Evolutionary conservation across 345 rosid species (phyloP).

Genomic region (Corchorus capsularis): DNA sequence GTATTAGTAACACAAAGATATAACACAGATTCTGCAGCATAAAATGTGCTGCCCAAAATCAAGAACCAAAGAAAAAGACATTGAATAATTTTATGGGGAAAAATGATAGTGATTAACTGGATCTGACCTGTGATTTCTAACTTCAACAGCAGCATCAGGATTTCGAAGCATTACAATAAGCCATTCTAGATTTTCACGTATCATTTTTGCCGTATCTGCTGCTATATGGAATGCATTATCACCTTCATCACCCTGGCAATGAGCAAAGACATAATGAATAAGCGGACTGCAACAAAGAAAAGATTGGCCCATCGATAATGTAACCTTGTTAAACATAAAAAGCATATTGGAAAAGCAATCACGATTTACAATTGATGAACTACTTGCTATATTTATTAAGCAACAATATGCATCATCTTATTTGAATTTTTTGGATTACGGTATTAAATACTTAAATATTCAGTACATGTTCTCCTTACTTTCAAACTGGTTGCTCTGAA

Average conservation of each 20-base stretch:
- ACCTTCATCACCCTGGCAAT: slow-evolving; percentile 90
- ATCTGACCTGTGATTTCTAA: slow-evolving; percentile 88
- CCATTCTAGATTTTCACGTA: slow-evolving; percentile 98
- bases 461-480: neutral
- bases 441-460: neutral
- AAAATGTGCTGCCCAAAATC: neutral
- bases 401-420: neutral
- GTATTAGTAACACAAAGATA: neutral
- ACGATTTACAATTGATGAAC: neutral
- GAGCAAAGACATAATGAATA: slow-evolving; percentile 24
- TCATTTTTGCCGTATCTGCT: slow-evolving; percentile 95
- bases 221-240: slow-evolving; percentile 98
- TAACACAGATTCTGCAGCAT: neutral
- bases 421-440: neutral
- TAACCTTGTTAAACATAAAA: neutral
- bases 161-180: slow-evolving; percentile 81
- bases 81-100: neutral
- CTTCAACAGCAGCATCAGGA: slow-evolving; percentile 81
- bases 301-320: slow-evolving; percentile 9
- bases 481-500: neutral
- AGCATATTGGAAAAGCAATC: neutral
- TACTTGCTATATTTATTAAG: slow-evolving; percentile 8
- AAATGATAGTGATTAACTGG: neutral
- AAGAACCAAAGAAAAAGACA: slow-evolving; percentile 11
- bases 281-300: slow-evolving; percentile 26